phyloP scores from a whole-genome alignment of 2,329 filamentous ascomycete genomes.

The Kalmusia sp. region DNA sequence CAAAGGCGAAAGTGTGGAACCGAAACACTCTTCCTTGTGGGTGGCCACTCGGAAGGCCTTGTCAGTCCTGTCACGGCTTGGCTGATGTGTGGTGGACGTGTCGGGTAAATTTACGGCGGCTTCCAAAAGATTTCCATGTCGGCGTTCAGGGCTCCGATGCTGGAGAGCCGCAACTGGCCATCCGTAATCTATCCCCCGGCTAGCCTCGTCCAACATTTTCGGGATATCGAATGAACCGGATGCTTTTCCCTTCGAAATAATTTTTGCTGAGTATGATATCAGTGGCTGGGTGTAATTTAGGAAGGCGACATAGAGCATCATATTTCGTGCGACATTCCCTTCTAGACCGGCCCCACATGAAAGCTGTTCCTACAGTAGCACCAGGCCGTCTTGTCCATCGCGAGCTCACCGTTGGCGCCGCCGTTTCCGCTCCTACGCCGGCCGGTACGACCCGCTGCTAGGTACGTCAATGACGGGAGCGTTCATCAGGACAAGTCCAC shows the following conservation, averaged over 20 bases:
- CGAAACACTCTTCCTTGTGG: constrained; percentile 11
- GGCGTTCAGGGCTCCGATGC: constrained; percentile 13
- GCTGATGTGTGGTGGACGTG: constrained; percentile 6
- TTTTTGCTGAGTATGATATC: not conserved
- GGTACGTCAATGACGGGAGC: constrained; percentile 1
- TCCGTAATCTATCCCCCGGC: constrained; percentile 22
- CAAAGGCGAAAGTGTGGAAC: constrained; percentile 16
- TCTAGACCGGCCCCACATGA: constrained; percentile 8
- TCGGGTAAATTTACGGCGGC: constrained; percentile 17
- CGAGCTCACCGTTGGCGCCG: constrained; percentile 2
- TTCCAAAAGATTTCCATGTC: constrained; percentile 13
- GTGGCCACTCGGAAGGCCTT: constrained; percentile 1
- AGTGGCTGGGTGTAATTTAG: constrained; percentile 4
- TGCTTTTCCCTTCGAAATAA: not conserved
- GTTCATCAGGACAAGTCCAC: not conserved
- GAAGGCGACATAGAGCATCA: not conserved
- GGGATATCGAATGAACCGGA: constrained; percentile 8
- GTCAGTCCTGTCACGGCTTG: constrained; percentile 1
- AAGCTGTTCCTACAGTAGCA: constrained; percentile 13
- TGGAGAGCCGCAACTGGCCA: constrained; percentile 17
- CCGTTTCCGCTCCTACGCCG: constrained; percentile 3
- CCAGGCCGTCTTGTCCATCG: not conserved
- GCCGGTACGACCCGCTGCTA: constrained; percentile 6
- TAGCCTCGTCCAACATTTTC: constrained; percentile 19
- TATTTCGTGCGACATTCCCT: not conserved